Evolutionary conservation across 768 basidiomycete genomes (phyloP).

Genomic region (Tulasnella sp.): DNA sequence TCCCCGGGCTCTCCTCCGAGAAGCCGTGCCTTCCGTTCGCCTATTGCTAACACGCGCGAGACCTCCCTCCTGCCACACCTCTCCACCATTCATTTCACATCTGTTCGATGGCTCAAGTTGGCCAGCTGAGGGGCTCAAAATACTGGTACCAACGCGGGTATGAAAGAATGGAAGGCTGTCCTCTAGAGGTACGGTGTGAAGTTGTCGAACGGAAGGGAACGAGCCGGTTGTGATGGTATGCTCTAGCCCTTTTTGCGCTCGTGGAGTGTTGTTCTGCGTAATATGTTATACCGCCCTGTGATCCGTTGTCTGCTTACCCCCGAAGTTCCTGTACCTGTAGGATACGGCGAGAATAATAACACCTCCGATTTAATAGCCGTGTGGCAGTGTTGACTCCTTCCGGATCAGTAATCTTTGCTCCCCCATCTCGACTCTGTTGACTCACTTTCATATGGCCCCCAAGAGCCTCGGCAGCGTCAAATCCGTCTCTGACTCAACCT

Average conservation of each 20-base stretch:
- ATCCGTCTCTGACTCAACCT: not conserved
- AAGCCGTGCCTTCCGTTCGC: not conserved
- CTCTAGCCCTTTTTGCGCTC: not conserved
- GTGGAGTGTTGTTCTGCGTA: not conserved
- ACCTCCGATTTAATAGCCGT: not conserved
- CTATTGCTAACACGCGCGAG: conserved; percentile 19
- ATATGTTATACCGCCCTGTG: not conserved
- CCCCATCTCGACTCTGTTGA: not conserved
- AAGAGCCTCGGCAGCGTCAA: not conserved
- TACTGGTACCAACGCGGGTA: conserved; percentile 23
- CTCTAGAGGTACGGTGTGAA: conserved; percentile 17
- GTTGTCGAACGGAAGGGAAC: conserved; percentile 21
- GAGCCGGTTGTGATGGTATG: conserved; percentile 5
- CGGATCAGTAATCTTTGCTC: too few species aligned
- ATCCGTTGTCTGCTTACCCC: not conserved
- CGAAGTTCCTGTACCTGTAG: not conserved
- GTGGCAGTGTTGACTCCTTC: not conserved
- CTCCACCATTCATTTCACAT: not conserved
- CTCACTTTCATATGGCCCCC: not conserved
- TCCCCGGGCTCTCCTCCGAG: not conserved
- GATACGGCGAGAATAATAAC: not conserved
- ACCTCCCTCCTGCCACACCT: conserved; percentile 12
- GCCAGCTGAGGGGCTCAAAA: conserved; percentile 17
- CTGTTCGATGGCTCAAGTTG: conserved; percentile 19
- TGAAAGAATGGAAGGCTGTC: conserved; percentile 17